These are phyloP conservation scores for Cyberlindnera veronae DNA, from an alignment of 805 yeast species.

Conservation along the genomic window DNA sequence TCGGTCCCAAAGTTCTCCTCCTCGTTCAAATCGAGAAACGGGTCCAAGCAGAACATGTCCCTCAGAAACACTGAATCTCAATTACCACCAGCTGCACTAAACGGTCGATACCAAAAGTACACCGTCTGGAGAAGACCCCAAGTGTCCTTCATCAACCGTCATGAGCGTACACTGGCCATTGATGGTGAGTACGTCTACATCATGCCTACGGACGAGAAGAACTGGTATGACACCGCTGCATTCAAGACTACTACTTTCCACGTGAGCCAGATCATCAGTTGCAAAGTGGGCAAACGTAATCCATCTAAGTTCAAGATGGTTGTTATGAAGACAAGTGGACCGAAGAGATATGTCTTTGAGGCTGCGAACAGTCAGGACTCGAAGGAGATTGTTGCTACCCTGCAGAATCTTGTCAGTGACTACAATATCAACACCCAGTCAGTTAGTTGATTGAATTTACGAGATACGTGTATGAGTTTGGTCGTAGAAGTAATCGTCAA, in stretches of 20 bases:
- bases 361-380: conserved; percentile 61
- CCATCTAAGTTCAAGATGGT: conserved; percentile 81
- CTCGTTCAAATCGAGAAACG: conserved; percentile 34
- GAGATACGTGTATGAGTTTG: too few species aligned
- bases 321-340: conserved; percentile 61
- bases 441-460: conserved; percentile 4
- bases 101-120: conserved; percentile 62
- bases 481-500: conserved; percentile 1
- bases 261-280: conserved; percentile 66
- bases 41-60: conserved; percentile 28
- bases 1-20: conserved; percentile 17
- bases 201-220: conserved; percentile 77
- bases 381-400: conserved; percentile 70
- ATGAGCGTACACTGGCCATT: conserved; percentile 78
- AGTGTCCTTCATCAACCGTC: conserved; percentile 72
- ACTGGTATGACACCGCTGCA: conserved; percentile 54
- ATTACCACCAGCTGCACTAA: conserved; percentile 19
- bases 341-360: conserved; percentile 85
- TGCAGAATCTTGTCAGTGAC: conserved; percentile 54
- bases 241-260: conserved; percentile 87
- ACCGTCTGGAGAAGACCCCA: conserved; percentile 88
- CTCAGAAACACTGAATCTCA: conserved; percentile 20
- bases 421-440: conserved; percentile 41
- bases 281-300: conserved; percentile 73
- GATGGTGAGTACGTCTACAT: conserved; percentile 95